These are phyloP conservation scores for Yamadazyma philogaea DNA, from an alignment of 805 yeast species.

Conservation along the genomic window DNA sequence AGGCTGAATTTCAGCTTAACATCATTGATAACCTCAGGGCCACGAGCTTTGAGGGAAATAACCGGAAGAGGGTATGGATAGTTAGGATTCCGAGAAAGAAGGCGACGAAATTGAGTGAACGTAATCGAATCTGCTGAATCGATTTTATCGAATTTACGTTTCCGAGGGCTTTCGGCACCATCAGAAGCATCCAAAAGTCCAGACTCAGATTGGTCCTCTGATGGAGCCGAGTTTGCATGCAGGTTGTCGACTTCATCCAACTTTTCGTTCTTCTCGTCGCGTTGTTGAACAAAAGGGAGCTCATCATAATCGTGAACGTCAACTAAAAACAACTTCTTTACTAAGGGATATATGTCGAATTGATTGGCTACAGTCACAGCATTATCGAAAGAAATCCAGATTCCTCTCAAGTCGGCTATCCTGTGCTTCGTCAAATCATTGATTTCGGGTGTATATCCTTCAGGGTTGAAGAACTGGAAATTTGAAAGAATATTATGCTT, in stretches of 20 bases:
- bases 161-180: constrained; percentile 17
- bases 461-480: constrained; percentile 25
- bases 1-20: constrained; percentile 33
- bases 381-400: constrained; percentile 45
- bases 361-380: constrained; percentile 38
- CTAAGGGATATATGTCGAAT: constrained; percentile 38
- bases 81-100: constrained; percentile 23
- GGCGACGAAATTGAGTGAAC: constrained; percentile 5
- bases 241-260: constrained; percentile 15
- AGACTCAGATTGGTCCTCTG: background rate
- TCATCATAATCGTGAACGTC: constrained; percentile 44
- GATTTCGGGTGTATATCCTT: constrained; percentile 19
- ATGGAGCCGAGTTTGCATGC: background rate
- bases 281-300: constrained; percentile 27
- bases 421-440: constrained; percentile 31
- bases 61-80: constrained; percentile 37
- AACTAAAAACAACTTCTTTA: constrained; percentile 36
- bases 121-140: background rate
- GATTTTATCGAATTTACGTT: constrained; percentile 15
- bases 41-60: constrained; percentile 17
- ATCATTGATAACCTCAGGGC: constrained; percentile 28
- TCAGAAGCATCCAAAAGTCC: background rate
- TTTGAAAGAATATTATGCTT: constrained; percentile 32
- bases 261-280: constrained; percentile 10
- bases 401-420: constrained; percentile 27